phyloP scores from a whole-genome alignment of 345 rosid genomes.

The Eucalyptus guilfoylei region DNA sequence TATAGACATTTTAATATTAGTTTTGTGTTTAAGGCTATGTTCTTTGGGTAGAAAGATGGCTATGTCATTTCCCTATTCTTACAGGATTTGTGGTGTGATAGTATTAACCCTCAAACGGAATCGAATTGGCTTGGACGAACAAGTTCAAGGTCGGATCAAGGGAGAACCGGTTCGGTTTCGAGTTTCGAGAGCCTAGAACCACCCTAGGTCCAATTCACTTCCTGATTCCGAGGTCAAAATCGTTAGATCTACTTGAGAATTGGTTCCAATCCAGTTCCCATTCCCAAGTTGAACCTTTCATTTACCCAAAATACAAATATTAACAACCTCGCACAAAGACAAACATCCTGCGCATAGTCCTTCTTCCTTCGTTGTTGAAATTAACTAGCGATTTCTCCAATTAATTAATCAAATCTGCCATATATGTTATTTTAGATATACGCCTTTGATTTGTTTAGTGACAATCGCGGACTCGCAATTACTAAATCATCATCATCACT shows the following conservation, averaged over 20 bases:
- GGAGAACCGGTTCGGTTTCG: accelerated
- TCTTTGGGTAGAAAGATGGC: not conserved
- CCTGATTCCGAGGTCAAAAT: not conserved
- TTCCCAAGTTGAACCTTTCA: not conserved
- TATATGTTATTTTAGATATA: not conserved
- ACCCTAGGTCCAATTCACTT: not conserved
- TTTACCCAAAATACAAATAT: not conserved
- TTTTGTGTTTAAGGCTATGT: not conserved
- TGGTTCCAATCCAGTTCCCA: not conserved
- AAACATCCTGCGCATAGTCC: not conserved
- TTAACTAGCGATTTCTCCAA: not conserved
- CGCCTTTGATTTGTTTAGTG: not conserved
- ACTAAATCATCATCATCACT: not conserved
- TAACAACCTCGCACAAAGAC: not conserved
- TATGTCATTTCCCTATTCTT: not conserved
- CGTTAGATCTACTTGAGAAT: not conserved
- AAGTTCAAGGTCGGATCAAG: not conserved
- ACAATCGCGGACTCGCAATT: not conserved
- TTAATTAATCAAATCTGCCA: not conserved
- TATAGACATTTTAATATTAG: not conserved
- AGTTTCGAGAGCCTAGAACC: not conserved
- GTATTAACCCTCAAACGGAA: not conserved
- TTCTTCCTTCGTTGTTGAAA: not conserved
- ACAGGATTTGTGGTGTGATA: not conserved
- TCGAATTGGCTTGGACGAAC: not conserved